Base-by-base conservation (phyloP, 2,329 filamentous ascomycete genomes). In the Colletotrichum liaoningense region DNA sequence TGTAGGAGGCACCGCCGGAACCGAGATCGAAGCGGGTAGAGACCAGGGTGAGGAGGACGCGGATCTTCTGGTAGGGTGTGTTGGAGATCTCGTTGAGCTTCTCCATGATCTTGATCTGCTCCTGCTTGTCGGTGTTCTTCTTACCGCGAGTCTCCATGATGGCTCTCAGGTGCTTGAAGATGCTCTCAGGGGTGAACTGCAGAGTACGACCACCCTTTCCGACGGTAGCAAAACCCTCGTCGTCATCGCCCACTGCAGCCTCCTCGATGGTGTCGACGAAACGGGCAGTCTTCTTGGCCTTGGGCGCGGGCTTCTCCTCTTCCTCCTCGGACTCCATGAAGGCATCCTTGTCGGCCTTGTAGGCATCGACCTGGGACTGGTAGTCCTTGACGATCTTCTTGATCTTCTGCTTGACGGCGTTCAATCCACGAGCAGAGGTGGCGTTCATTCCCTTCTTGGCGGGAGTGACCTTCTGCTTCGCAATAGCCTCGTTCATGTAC, bases 381-480 rank as follows among this genome's bases (percentile, higher is more conserved):
- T 96, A 96, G 76, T 98, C 96, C 86, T 97, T 97, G 89, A 96
- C 97, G 86, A 96, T 96, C 91, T 98, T 98, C 91, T 96, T 95
- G 88, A 99, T 95, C 86, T 95, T 95, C 85, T 99, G 97, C 87
- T 98, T 97, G 81, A 98, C 94, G 75, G 95, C 95, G 84, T 98
- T 99, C 80, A 99, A 90, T 80, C 95, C 95, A 85, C 95, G 94
- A 77, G 95, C 93, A 82, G 96, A 97, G 81, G 93, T 97, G 75
- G 95, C 95, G 86, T 98, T 99, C 95, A 98, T 98, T 90, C 98
- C 98, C 95, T 98, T 98, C 90, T 98, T 98, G 91, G 98, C 98
- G 76, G 93, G 92, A 2, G 94, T 94, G 78, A 97, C 94, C 88
- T 99, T 99, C 83, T 97, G 94, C 90, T 98, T 98, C 79, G 95